Conservation (phyloP, 352 stramenopile genomes). For the Proteromonas lacertae region DNA sequence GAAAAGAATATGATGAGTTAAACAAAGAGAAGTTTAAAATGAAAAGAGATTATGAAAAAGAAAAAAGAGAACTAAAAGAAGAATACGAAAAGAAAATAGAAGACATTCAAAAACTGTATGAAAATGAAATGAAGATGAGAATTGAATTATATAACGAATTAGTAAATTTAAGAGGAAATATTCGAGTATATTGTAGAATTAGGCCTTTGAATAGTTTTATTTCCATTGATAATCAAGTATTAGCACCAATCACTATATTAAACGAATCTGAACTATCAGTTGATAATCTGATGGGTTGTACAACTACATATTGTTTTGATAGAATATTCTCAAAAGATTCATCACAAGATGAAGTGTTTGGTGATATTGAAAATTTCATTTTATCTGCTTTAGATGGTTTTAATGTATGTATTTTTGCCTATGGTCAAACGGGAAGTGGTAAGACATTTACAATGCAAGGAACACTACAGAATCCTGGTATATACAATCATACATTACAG, state of each 20-base stretch:
- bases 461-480: conserved; percentile 19
- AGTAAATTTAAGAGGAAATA: conserved; percentile 29
- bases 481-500: conserved; percentile 35
- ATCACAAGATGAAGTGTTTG: background rate
- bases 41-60: too few relatives aligned
- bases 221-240: conserved; percentile 12
- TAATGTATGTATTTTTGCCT: conserved; percentile 50
- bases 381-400: conserved; percentile 23
- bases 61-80: too few relatives aligned
- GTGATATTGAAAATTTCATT: background rate
- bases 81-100: too few relatives aligned
- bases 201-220: conserved; percentile 20
- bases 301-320: background rate
- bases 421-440: conserved; percentile 50
- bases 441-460: conserved; percentile 71
- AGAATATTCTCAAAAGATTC: background rate
- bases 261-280: conserved; percentile 1
- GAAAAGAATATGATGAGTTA: too few relatives aligned
- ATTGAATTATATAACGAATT: too few relatives aligned
- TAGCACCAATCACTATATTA: background rate
- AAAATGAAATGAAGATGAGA: too few relatives aligned
- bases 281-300: too few relatives aligned
- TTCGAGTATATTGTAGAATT: conserved; percentile 47
- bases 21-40: too few relatives aligned
- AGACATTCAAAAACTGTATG: too few relatives aligned